Evolutionary conservation across 192 early-diverging fungal species (phyloP), one percentile per base, ranked within the genome.

Genomic region (Rhizoclosmatium globosum): DNA sequence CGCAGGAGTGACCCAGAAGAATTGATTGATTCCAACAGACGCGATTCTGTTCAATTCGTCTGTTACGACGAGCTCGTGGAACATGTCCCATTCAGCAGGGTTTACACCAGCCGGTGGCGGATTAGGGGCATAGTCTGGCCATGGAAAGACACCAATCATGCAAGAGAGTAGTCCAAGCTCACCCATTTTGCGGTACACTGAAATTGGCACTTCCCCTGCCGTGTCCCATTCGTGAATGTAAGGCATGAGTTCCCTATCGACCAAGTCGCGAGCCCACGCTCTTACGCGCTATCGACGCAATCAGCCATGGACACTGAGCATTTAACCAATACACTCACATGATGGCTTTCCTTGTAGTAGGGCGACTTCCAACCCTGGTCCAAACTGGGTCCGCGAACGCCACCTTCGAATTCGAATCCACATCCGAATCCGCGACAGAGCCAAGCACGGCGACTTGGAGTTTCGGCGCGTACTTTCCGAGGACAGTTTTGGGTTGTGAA

Each of bases 31-130:
- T 82, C 94, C 94, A 53, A 93, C 94, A 9, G 92, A 92, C 21
- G 91, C 94, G 71, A 89, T 92, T 47, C 94, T 92, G 19, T 90
- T 87, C 21, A 95, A 81, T 81, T 95, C 94, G 80, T 95, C 94
- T 76, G 86, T 84, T 50, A 94, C 84, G 72, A 95, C 92, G 66
- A 77, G 21, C 65, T 77, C 75, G 38, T 77, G 75, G 43, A 77
- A 77, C 61, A 84, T 76, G 82, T 93, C 88, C 77, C 86, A 92
- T 59, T 93, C 90, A 7, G 80, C 56, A 31, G 82, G 76, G 38
- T 56, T 62, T 45, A 91, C 87, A 13, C 81, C 81, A 62, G 44
- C 77, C 9, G 80, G 66, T 48, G 81, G 81, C 17, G 41, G n/a
- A 44, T 43, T 17, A 3, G 77, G 75, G 4, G 71, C 80, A 58